A percentile compares a stretch with the other conserved stretches of the same genome.
Evolutionary conservation across 2,329 filamentous ascomycete species (phyloP).

Genomic region (Corniculantispora saksenae): DNA sequence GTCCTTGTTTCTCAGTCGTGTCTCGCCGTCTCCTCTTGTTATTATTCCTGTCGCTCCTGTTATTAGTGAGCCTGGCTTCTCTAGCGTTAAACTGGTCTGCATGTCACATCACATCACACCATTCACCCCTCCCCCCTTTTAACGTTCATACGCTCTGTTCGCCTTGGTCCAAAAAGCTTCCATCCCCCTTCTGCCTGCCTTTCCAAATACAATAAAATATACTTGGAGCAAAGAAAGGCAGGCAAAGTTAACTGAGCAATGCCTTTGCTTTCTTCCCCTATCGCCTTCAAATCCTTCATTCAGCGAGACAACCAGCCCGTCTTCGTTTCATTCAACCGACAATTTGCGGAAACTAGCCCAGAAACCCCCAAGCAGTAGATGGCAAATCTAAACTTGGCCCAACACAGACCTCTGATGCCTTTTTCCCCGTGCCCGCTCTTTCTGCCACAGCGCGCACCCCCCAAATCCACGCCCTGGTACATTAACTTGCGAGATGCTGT

Average conservation of each 20-base stretch:
- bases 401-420: slow-evolving; percentile 1
- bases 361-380: neutral
- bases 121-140: neutral
- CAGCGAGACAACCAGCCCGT: neutral
- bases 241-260: neutral
- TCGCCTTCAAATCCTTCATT: neutral
- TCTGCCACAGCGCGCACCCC: neutral
- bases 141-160: neutral
- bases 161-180: neutral
- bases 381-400: neutral
- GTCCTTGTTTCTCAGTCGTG: neutral
- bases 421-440: neutral
- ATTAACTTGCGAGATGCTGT: neutral
- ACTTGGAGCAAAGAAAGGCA: neutral
- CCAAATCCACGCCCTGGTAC: neutral
- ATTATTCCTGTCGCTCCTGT: neutral
- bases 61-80: neutral
- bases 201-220: neutral
- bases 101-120: slow-evolving; percentile 14
- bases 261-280: neutral
- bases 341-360: neutral
- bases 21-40: slow-evolving; percentile 10
- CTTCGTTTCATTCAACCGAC: neutral
- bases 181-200: no score
- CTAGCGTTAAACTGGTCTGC: slow-evolving; percentile 5